Conservation (phyloP, 331 rosid species). For the Quercus lobata region DNA sequence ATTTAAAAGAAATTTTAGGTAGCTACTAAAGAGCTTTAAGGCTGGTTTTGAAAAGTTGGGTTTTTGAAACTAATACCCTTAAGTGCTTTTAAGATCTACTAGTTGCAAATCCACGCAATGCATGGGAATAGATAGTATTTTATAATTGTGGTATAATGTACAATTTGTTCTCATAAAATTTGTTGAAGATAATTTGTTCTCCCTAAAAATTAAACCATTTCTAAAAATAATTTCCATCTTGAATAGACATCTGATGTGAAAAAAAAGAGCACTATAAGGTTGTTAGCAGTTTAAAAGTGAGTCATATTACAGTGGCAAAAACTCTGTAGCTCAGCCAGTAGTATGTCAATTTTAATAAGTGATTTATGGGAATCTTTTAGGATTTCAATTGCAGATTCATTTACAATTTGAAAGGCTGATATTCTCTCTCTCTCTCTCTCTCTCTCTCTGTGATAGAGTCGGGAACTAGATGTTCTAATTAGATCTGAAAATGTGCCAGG, state of each 20-base stretch:
- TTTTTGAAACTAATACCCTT: too few species aligned
- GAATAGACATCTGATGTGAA: neutral
- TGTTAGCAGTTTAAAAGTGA: neutral
- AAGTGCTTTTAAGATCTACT: too few species aligned
- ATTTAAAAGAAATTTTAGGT: too few species aligned
- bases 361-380: neutral
- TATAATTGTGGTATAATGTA: too few species aligned
- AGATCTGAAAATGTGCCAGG: conserved; percentile 40
- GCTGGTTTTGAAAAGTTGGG: too few species aligned
- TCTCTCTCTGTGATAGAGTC: neutral
- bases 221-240: neutral
- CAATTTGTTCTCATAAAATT: too few species aligned
- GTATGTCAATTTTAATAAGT: too few species aligned
- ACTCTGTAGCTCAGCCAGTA: neutral
- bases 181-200: too few species aligned
- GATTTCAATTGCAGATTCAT: neutral
- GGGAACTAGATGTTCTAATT: conserved; percentile 11
- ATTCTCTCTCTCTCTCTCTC: neutral
- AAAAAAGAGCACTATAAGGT: neutral
- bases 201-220: too few species aligned
- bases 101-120: too few species aligned
- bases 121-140: too few species aligned
- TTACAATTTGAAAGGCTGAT: neutral
- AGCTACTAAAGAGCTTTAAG: too few species aligned
- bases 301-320: neutral